Evolutionary conservation across 805 yeast genomes (phyloP).

Genomic region (Candida krabiensis): DNA sequence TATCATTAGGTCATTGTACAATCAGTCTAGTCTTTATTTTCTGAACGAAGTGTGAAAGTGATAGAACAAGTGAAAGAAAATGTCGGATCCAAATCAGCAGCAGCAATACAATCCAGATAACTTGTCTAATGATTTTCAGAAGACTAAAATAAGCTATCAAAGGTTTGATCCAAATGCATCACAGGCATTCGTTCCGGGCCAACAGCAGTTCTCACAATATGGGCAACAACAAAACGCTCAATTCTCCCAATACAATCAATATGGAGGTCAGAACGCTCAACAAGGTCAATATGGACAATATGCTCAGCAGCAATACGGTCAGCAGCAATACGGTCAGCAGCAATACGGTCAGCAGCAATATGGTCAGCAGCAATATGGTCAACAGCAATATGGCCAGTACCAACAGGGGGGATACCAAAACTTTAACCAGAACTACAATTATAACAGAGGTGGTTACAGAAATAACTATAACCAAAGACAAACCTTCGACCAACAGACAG

Average conservation of each 20-base stretch:
- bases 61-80: too few relatives aligned
- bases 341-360: constrained; percentile 19
- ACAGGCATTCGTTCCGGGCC: constrained; percentile 48
- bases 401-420: constrained; percentile 22
- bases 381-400: constrained; percentile 29
- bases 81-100: constrained; percentile 32
- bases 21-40: too few relatives aligned
- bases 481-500: constrained; percentile 23
- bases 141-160: constrained; percentile 40
- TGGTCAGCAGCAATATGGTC: constrained; percentile 3
- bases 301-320: too few relatives aligned
- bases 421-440: constrained; percentile 18
- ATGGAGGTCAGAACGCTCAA: constrained; percentile 26
- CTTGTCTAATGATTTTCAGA: constrained; percentile 44
- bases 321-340: constrained; percentile 21
- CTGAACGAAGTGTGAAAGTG: too few relatives aligned
- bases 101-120: constrained; percentile 43
- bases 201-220: constrained; percentile 31
- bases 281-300: constrained; percentile 9
- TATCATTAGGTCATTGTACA: too few relatives aligned
- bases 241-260: constrained; percentile 25
- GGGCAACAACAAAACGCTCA: constrained; percentile 30
- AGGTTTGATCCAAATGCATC: constrained; percentile 50
- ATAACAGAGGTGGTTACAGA: constrained; percentile 26
- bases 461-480: constrained; percentile 22